These are phyloP conservation scores for Sapria himalayana DNA, from an alignment of 345 rosid genomes.

Conservation along the genomic window DNA sequence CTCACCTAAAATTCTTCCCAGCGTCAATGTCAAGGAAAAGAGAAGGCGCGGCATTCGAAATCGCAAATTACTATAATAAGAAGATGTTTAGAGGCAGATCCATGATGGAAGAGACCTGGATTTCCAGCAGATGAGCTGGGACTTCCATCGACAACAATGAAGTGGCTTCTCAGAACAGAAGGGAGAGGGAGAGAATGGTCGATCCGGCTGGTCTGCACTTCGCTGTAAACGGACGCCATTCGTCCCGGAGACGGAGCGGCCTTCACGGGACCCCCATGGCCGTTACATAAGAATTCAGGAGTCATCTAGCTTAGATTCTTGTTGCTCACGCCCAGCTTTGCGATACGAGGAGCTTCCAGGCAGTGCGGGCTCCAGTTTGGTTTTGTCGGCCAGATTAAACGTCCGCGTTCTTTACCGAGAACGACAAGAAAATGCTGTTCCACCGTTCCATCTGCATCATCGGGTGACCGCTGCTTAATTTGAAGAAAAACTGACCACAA, in stretches of 20 bases:
- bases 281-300: constrained; percentile 29
- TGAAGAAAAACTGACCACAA: too few relatives aligned
- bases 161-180: constrained; percentile 43
- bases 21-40: neutral
- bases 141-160: constrained; percentile 67
- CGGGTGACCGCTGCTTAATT: too few relatives aligned
- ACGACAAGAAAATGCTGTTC: too few relatives aligned
- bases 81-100: neutral
- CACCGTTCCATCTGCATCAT: too few relatives aligned
- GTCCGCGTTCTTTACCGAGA: too few relatives aligned
- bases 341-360: too few relatives aligned
- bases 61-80: constrained; percentile 2
- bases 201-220: constrained; percentile 65
- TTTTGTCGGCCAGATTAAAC: too few relatives aligned
- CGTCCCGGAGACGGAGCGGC: constrained; percentile 29
- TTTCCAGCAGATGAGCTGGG: constrained; percentile 87
- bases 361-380: too few relatives aligned
- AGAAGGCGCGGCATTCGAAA: neutral
- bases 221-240: constrained; percentile 54
- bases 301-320: too few relatives aligned
- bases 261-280: constrained; percentile 16
- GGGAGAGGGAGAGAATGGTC: constrained; percentile 61
- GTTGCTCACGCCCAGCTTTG: neutral
- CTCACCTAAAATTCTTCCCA: constrained; percentile 29
- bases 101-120: constrained; percentile 32